Evolutionary conservation across 129 eudicot species (phyloP), one percentile per base, ranked within the genome.

Genomic region (Rutidosis leptorrhynchoides): DNA sequence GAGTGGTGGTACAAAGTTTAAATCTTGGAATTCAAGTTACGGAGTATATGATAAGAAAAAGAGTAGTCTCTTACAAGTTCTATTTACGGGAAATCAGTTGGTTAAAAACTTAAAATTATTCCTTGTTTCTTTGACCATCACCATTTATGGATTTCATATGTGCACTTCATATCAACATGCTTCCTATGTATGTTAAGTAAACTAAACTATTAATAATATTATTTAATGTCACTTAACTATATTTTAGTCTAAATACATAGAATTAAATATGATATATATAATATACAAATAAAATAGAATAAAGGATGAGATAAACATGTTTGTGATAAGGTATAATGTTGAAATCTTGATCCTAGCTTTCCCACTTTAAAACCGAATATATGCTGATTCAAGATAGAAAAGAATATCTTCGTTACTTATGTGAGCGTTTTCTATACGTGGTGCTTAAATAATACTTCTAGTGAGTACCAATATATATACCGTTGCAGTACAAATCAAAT

Each of bases 51-150:
- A 6, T 6, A 2, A 25, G 24, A 60, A 69, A 62, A 52, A 15
- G 69, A 58, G 73, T 66, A 74, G 78, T 66, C 67, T 65, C 66
- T 65, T 57, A 59, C 78, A 74, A 66, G 78, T 74, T 66, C 62
- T 66, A 57, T 74, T 28, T 65, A 45, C 45, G 73, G 78, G 58
- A 65, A 40, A 17, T 67, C 64, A 75, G 59, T 49, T 58, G 55
- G 42, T 26, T 74, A 35, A 59, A 75, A 37, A 45, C 29, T 26
- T 74, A 35, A 59, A 75, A 37, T 67, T 67, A 75, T 67, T 75
- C 79, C 61, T 58, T 24, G 49, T 74, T 74, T 58, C 53, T 74
- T 74, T 67, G 74, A 74, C 67, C 67, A 27, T 58, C 63, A 74
- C 74, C 37, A 58, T 67, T 67, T 58, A 51, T 48, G 68, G 64